Conservation (phyloP, 78 protist genomes). For the Cyanophora paradoxa region DNA sequence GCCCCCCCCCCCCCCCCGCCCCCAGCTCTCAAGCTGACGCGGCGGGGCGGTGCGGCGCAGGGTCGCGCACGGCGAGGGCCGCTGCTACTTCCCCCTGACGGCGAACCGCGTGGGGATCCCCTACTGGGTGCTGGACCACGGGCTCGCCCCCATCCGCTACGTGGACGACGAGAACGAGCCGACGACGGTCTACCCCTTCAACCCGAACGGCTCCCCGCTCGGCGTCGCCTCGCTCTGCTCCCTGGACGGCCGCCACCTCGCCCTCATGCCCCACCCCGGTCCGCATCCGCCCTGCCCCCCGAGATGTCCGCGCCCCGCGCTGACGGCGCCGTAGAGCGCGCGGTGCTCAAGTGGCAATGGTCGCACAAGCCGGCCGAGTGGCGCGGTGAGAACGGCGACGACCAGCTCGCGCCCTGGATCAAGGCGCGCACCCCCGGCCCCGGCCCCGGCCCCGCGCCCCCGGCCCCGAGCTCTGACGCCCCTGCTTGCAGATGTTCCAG, state of each 20-base stretch:
- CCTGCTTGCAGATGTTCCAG: slow-evolving; percentile 27
- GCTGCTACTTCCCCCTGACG: slow-evolving; percentile 32
- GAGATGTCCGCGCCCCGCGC: no score
- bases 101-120: neutral
- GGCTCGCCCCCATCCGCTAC: slow-evolving; percentile 63
- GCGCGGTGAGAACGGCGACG: no score
- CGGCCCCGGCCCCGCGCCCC: neutral
- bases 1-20: neutral
- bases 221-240: slow-evolving; percentile 79
- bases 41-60: no score
- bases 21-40: no score
- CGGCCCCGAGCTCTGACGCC: neutral
- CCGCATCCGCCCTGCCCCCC: no score
- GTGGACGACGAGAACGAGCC: slow-evolving; percentile 60
- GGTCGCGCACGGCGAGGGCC: slow-evolving; percentile 89
- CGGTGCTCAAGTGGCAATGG: slow-evolving; percentile 39
- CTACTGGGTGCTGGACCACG: neutral
- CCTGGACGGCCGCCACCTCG: slow-evolving; percentile 77
- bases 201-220: slow-evolving; percentile 83
- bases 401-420: neutral
- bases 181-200: slow-evolving; percentile 71
- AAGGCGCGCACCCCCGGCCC: neutral
- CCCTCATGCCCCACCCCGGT: slow-evolving; percentile 95
- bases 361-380: neutral
- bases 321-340: no score